These are phyloP conservation scores for Rhizopogon roseolus DNA, from an alignment of 768 basidiomycete genomes.

Conservation along the genomic window DNA sequence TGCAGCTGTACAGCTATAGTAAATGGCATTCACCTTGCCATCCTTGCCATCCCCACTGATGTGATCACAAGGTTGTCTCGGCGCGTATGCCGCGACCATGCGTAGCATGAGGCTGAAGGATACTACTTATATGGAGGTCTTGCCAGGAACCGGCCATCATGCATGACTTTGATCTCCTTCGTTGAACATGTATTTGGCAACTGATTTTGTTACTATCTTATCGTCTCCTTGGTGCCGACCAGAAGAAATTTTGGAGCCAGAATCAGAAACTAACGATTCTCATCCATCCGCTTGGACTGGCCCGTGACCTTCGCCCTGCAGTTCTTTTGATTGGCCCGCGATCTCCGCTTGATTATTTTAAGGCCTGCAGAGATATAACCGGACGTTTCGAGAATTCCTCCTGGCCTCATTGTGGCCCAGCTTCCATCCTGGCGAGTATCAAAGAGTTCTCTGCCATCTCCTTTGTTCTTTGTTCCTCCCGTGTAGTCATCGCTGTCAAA, in stretches of 20 bases:
- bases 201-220: background rate
- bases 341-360: background rate
- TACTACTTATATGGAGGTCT: background rate
- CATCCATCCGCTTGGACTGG: background rate
- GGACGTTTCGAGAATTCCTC: background rate
- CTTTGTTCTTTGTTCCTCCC: background rate
- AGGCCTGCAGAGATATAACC: background rate
- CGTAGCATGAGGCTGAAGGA: background rate
- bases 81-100: background rate
- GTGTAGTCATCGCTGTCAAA: background rate
- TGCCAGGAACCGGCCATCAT: background rate
- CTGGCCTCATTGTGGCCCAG: background rate
- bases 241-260: background rate
- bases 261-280: background rate
- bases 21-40: background rate
- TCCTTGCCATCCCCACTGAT: background rate
- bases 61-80: background rate
- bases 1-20: background rate
- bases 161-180: conserved; percentile 8
- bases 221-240: background rate
- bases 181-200: background rate
- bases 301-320: background rate
- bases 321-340: background rate
- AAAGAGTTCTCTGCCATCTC: background rate
- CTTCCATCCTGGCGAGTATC: background rate